A percentile compares a stretch with the other conserved stretches of the same genome.
These are phyloP conservation scores for Colletotrichum sansevieriae DNA, from an alignment of 2,329 filamentous ascomycete genomes.

Conservation along the genomic window DNA sequence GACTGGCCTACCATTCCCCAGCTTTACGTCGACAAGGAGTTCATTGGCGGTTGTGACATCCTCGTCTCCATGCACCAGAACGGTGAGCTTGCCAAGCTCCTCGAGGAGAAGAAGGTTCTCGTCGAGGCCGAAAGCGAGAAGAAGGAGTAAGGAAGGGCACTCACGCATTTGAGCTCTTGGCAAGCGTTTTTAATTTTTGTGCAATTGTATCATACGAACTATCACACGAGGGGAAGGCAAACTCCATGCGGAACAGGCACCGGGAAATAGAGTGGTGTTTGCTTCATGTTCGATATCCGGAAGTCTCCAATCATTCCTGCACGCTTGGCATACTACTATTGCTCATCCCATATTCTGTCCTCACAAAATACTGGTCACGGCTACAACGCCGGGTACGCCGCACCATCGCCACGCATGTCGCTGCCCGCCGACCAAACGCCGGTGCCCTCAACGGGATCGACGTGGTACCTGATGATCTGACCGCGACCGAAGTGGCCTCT, in stretches of 20 bases:
- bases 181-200: slow-evolving; percentile 28
- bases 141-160: slow-evolving; percentile 47
- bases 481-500: slow-evolving; percentile 85
- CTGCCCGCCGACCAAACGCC: slow-evolving; percentile 90
- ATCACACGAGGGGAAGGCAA: slow-evolving; percentile 30
- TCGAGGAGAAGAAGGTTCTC: slow-evolving; percentile 93
- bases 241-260: slow-evolving; percentile 6
- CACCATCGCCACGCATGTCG: slow-evolving; percentile 88
- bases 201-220: slow-evolving; percentile 40
- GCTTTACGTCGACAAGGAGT: slow-evolving; percentile 94
- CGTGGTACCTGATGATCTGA: slow-evolving; percentile 84
- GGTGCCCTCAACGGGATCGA: slow-evolving; percentile 76
- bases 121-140: slow-evolving; percentile 62
- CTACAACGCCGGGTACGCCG: slow-evolving; percentile 63
- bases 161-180: background rate
- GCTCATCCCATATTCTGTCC: background rate
- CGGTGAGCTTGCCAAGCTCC: slow-evolving; percentile 89
- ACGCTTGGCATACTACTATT: background rate
- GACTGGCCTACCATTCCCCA: slow-evolving; percentile 99
- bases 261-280: slow-evolving; percentile 30
- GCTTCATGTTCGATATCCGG: slow-evolving; percentile 16
- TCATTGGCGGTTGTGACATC: slow-evolving; percentile 98
- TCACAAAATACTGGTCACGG: background rate
- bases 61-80: slow-evolving; percentile 97
- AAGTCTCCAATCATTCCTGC: background rate